phyloP scores from a whole-genome alignment of 140 eudicot species.

The Stevia rebaudiana region DNA sequence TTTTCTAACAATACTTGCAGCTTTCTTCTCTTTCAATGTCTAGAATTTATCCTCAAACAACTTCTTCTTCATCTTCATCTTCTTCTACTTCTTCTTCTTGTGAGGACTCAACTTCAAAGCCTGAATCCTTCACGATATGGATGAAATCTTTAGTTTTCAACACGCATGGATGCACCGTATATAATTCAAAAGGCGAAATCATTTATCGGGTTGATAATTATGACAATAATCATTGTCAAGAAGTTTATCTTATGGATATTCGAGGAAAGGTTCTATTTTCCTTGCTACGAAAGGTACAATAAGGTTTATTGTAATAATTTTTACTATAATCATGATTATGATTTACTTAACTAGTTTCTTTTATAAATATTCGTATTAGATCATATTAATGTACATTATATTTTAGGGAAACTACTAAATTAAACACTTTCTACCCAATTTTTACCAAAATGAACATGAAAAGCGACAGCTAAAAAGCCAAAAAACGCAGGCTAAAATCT shows the following conservation, averaged over 20 bases:
- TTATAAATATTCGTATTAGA: too few relatives aligned
- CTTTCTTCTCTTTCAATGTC: conserved; percentile 33
- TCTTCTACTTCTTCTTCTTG: not conserved
- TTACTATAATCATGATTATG: too few relatives aligned
- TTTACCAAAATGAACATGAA: too few relatives aligned
- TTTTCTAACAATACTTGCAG: conserved; percentile 19
- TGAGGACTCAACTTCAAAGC: conserved; percentile 21
- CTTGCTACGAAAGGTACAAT: conserved; percentile 39
- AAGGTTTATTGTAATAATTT: too few relatives aligned
- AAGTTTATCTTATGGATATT: conserved; percentile 57
- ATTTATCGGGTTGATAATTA: conserved; percentile 59
- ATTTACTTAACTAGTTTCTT: too few relatives aligned
- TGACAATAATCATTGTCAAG: conserved; percentile 40
- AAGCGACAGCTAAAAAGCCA: too few relatives aligned
- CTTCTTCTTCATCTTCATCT: conserved; percentile 11
- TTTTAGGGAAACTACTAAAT: too few relatives aligned
- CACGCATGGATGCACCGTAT: conserved; percentile 61
- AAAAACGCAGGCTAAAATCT: too few relatives aligned
- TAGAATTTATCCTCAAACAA: conserved; percentile 43
- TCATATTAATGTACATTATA: too few relatives aligned
- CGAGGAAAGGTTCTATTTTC: conserved; percentile 48
- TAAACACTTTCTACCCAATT: too few relatives aligned
- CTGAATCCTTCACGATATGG: conserved; percentile 58
- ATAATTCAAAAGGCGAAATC: conserved; percentile 48
- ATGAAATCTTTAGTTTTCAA: conserved; percentile 67